Conservation (phyloP, 257 asterid genomes). For the Ajuga chamaepitys region DNA sequence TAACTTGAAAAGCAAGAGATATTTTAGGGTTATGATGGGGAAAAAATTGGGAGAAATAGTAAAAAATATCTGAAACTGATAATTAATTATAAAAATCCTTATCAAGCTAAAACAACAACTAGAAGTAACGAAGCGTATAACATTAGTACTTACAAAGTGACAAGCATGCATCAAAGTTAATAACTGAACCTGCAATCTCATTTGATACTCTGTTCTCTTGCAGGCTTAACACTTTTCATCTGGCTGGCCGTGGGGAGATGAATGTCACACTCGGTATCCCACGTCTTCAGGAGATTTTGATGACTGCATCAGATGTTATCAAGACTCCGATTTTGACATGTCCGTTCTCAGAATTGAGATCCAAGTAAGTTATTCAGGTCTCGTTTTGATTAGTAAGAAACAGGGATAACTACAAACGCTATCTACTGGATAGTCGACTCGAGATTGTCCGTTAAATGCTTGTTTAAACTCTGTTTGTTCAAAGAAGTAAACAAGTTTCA, state of each 20-base stretch:
- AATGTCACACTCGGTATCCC: slow-evolving; percentile 99
- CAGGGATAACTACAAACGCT: neutral
- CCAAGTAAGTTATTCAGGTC: slow-evolving; percentile 49
- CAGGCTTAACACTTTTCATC: slow-evolving; percentile 94
- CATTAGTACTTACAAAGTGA: too few species aligned
- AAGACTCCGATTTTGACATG: slow-evolving; percentile 91
- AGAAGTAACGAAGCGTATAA: too few species aligned
- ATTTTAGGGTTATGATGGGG: too few species aligned
- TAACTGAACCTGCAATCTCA: neutral
- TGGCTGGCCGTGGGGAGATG: slow-evolving; percentile 99
- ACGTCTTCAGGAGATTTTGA: slow-evolving; percentile 93
- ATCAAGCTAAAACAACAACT: too few species aligned
- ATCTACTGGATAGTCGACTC: too few species aligned
- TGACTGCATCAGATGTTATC: slow-evolving; percentile 70
- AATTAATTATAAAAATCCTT: neutral
- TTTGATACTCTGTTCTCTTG: slow-evolving; percentile 18
- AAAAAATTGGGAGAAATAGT: too few species aligned
- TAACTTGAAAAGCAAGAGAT: too few species aligned
- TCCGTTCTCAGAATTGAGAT: slow-evolving; percentile 59
- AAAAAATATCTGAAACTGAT: neutral
- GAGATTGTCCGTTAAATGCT: too few species aligned
- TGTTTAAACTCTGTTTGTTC: too few species aligned
- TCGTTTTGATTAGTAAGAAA: neutral
- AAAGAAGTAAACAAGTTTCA: too few species aligned
- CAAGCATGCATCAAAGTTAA: neutral